Evolutionary conservation across 2,329 filamentous ascomycete genomes (phyloP).

Genomic region (Botrytis cinerea): DNA sequence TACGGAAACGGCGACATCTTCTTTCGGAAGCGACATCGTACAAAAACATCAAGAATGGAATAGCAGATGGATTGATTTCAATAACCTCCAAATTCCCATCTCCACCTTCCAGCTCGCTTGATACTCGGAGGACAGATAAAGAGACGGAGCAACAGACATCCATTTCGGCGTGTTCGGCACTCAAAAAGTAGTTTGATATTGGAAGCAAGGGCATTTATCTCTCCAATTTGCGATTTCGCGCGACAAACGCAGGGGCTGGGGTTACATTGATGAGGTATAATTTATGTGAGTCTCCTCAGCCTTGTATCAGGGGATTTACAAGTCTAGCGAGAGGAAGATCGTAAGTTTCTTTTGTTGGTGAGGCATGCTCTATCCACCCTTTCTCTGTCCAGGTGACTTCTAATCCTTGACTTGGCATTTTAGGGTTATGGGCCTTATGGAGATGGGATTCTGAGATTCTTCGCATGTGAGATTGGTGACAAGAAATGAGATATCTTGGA

Average conservation of each 20-base stretch:
- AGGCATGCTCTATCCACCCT: constrained; percentile 6
- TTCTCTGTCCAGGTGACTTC: constrained; percentile 13
- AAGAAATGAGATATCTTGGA: constrained; percentile 9
- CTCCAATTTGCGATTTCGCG: constrained; percentile 21
- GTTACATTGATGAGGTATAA: background rate
- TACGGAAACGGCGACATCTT: background rate
- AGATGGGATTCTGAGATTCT: background rate
- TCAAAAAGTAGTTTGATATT: background rate
- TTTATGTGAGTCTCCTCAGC: constrained; percentile 15
- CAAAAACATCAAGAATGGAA: background rate
- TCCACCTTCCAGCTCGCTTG: constrained; percentile 2
- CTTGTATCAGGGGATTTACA: constrained; percentile 20
- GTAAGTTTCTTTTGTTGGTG: constrained; percentile 6
- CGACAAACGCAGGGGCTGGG: constrained; percentile 22
- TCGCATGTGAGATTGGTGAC: constrained; percentile 6
- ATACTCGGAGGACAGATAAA: background rate
- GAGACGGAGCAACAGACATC: background rate
- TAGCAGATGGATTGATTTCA: constrained; percentile 14
- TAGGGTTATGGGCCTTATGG: constrained; percentile 1
- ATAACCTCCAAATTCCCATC: constrained; percentile 12
- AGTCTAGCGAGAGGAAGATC: constrained; percentile 17
- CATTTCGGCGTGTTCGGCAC: constrained; percentile 7
- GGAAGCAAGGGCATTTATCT: constrained; percentile 19
- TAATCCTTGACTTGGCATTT: constrained; percentile 16
- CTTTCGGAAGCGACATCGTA: background rate